Base-by-base conservation (phyloP, 768 basidiomycete species). In the Termitomyces sp. region DNA sequence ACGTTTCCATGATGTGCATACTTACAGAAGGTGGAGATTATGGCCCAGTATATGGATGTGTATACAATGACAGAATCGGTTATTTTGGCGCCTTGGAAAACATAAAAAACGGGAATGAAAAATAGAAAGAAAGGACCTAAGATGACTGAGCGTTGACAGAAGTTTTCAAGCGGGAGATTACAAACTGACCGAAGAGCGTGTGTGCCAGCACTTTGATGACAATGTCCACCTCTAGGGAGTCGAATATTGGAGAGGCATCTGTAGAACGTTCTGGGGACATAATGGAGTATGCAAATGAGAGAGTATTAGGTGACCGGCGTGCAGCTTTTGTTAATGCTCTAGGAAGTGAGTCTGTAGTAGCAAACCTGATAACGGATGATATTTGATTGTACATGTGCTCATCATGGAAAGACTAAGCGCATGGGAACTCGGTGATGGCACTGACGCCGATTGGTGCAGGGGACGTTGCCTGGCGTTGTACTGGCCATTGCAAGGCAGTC, bases 81-180 rank as follows among this genome's bases (percentile, higher is more conserved):
- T 67, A 77, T 69, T 38, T 79, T 79, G 45, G 78, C 77, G 2
- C 87, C 86, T 67, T 92, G 89, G 66, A 91, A 91, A 59, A 86
- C 73, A 69, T 86, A 88, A 71, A 94, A 91, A 29, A 92, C 68
- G 2, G 93, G 92, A 61, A 96, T 77, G 63, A 94, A 87, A 73
- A 82, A 82, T 10, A 89, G 77, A 76, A 96, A 96, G 79, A 93
- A 90, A 17, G 94, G 93, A 65, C 91, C 92, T 93, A 55, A 42
- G 38, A 60, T 54, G 62, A 62, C 25, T 66, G n/a, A 62, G 60
- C 45, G 48, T 49, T 15, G 25, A 48, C 36, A 34, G 25, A 40
- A 50, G 45, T 40, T 40, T n/a, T 43, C 14, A 5, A 43, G 11
- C n/a, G 14, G 25, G 25, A 34, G 37, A 48, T 20, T 14, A 38